Base-by-base conservation (phyloP, 768 basidiomycete genomes). In the Mycena galericulata region DNA sequence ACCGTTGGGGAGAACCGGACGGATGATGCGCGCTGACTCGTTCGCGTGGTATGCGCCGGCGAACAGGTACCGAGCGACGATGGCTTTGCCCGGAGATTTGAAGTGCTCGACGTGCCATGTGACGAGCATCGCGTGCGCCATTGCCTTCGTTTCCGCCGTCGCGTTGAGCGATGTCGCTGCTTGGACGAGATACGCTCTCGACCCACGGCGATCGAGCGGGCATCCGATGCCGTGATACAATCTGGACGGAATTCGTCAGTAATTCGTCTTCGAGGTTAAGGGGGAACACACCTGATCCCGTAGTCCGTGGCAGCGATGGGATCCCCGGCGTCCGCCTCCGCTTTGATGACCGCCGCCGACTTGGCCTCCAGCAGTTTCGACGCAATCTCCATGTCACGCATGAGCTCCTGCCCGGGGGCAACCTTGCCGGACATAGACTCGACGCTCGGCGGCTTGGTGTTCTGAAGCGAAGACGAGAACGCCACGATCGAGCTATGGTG, bases 91-190 rank as follows among this genome's bases (percentile, higher is more conserved):
- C n/a, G 47, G 29, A 26, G n/a, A 20, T 3, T 11, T 4, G 22
- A 50, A 50, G 49, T 50, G 49, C 2, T 50, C 4, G 20, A 27
- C 29, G 24, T 50, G 29, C 49, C 49, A 50, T 6, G 8, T 15
- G 49, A 50, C 17, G 10, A 50, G 49, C 49, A 50, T n/a, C 24
- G 49, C 49, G 49, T 50, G 49, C 24, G 49, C 49, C 49, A 50
- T 50, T 10, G 49, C 20, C 49, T 50, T 26, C 24, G 49, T 50
- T 29, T 27, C 49, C 24, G n/a, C 24, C 24, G 49, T 26, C 29
- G 49, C 49, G 49, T 24, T 27, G 22, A 26, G 8, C 27, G 49
- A 50, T 8, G 24, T 50, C 3, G 17, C 24, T 12, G 27, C 49
- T 50, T 50, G 49, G 24, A 50, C 29, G 15, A 50, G 49, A 27